Conservation (phyloP, 129 eudicot species). For the Heracleum sosnowskyi region DNA sequence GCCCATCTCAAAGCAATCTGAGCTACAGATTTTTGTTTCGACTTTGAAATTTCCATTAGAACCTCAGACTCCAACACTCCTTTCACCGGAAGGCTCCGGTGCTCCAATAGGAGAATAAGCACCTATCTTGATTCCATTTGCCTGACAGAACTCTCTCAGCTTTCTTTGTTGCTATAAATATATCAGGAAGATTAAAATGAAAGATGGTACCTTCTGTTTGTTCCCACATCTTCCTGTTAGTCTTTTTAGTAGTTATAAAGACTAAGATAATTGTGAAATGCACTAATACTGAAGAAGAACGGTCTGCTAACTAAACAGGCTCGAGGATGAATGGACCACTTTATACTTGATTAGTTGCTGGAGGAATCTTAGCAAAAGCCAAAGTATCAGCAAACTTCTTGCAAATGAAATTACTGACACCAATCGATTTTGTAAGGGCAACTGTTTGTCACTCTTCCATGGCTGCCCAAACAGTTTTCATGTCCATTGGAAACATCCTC, state of each 20-base stretch:
- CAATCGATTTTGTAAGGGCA: no score
- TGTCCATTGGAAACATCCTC: not conserved
- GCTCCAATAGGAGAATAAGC: constrained; percentile 22
- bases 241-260: no score
- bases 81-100: constrained; percentile 15
- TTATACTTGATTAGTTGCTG: constrained; percentile 43
- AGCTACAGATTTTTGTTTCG: constrained; percentile 26
- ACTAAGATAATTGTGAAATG: no score
- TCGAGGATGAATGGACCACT: no score
- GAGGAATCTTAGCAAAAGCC: no score
- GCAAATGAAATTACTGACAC: no score
- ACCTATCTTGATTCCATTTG: constrained; percentile 8
- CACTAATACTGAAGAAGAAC: no score
- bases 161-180: constrained; percentile 15
- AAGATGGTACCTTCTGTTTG: no score
- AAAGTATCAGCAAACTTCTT: no score
- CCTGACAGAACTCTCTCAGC: constrained; percentile 10
- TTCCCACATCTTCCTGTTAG: no score
- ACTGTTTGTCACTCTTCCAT: constrained; percentile 5
- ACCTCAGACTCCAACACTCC: constrained; percentile 24
- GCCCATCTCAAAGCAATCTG: constrained; percentile 25
- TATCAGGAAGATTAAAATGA: no score
- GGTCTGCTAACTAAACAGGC: no score
- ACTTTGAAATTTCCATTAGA: constrained; percentile 26
- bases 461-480: not conserved